Evolutionary conservation across 129 eudicot species (phyloP).

Genomic region (Pittosporum tobira): DNA sequence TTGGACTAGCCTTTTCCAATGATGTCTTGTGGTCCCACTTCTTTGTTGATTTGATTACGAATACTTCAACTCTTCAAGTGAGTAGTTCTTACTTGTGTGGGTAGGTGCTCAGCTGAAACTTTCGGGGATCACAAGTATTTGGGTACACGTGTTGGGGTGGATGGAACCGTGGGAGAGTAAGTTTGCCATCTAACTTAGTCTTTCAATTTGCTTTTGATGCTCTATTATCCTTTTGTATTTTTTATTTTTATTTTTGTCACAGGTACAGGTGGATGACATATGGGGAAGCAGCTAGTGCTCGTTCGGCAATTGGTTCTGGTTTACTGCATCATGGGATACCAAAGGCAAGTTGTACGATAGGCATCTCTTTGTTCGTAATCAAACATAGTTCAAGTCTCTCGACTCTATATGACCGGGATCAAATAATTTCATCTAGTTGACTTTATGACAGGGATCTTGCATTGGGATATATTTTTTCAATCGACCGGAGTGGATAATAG

Average conservation of each 20-base stretch:
- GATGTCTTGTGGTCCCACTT: not conserved
- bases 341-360: constrained; percentile 37
- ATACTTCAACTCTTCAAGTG: not conserved
- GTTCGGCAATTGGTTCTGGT: constrained; percentile 78
- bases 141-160: constrained; percentile 64
- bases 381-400: constrained; percentile 1
- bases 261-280: constrained; percentile 91
- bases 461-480: constrained; percentile 73
- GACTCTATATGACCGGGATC: not conserved
- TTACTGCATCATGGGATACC: constrained; percentile 56
- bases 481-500: constrained; percentile 76
- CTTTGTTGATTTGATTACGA: not conserved
- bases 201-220: not conserved
- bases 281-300: constrained; percentile 72
- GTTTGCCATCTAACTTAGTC: constrained; percentile 18
- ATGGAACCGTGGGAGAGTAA: constrained; percentile 94
- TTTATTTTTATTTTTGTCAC: constrained; percentile 5
- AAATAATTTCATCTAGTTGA: constrained; percentile 7
- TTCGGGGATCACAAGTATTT: constrained; percentile 63
- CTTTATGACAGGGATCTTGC: constrained; percentile 52
- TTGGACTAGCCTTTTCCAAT: not conserved
- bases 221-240: not conserved
- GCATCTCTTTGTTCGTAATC: not conserved
- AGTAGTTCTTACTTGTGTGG: constrained; percentile 10
- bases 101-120: constrained; percentile 57